Evolutionary conservation across 2,329 filamentous ascomycete genomes (phyloP), one percentile per base, ranked within the genome.

Genomic region (Dryadomyces quercivorus): DNA sequence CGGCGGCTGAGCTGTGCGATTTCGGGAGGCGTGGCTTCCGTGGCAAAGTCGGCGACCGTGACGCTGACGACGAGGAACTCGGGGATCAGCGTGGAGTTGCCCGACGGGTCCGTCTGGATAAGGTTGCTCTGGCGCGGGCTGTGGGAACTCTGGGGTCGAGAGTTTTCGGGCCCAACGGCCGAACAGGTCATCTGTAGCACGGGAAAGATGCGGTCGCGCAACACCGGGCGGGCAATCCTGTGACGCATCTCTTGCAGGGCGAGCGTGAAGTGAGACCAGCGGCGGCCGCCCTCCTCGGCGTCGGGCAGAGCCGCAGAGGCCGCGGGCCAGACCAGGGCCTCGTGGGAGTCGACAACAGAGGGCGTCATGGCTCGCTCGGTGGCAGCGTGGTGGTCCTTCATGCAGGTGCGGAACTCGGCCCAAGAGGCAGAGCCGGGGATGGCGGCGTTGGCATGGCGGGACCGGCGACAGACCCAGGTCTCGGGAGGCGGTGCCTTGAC

Each of bases 241-340:
- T 89, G 85, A 54, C 76, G 75, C 74, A 86, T 85, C 69, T 88
- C 82, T 58, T 77, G 75, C 21, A 86, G 69, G 60, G 63, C 62
- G 18, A 82, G 66, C 36, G 68, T 69, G 61, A 80, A 75, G 47
- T 71, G 64, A 1, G 62, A 67, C 76, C 77, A 21, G 15, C 40
- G 20, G 4, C 36, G 48, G 31, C 52, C 49, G 20, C 48, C 51
- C 52, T 65, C 62, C 0, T 63, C 71, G 7, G 64, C 67, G n/a
- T 68, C 63, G 18, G 66, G 62, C 4, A 72, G 59, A 44, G 70
- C 67, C 15, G 75, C 62, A 9, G 65, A 72, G 5, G 46, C 62
- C 54, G 72, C 75, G 52, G 74, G 70, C 73, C 73, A 77, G 16
- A 62, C 61, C 13, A 70, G 54, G 2, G 76, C 67, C 57, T 68